Evolutionary conservation across 805 yeast genomes (phyloP), one percentile per base, ranked within the genome.

Genomic region (Millerozyma miso): DNA sequence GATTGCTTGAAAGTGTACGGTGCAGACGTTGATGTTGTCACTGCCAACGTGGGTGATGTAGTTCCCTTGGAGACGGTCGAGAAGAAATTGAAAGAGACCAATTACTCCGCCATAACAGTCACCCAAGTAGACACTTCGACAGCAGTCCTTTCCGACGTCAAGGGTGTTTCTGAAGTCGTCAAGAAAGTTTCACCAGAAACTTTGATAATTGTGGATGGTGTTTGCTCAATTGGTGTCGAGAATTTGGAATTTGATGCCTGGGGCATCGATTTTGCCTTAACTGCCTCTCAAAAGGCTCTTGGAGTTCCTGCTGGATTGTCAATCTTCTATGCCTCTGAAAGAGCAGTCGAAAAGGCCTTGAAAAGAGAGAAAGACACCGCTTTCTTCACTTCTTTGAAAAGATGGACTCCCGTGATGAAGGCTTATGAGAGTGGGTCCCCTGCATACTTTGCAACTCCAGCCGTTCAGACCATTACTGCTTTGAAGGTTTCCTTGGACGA

Each of bases 61-160:
- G 87, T 87, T 15, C 76, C 84, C 23, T 59, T 79, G 18, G 74
- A 64, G 2, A 62, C 69, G 38, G 67, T 90, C 35, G 84, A 81
- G 58, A 59, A 67, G 8, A 76, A 80, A 44, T 73, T 90, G 60
- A 58, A 64, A 45, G 42, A 62, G 6, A 71, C 73, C 40, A 64
- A 69, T 46, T 91, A 85, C 70, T 61, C 77, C 49, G 76, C 86
- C 41, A 74, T 91, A 53, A 88, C 96, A 38, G 77, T 90, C 55
- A 91, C 97, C 34, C 98, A 91, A 55, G 97, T 93, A 32, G 99
- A 93, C 64, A 93, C 98, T 36, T 88, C 97, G 1, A 88, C 97
- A 31, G 95, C 96, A n/a, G 96, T 91, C 34, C 77, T 89, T 33
- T 71, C 82, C 36, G 84, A 86, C 56, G 81, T 91, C 48, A 71